phyloP scores from a whole-genome alignment of 176 grass and related monocot species.

The Oryza meridionalis region DNA sequence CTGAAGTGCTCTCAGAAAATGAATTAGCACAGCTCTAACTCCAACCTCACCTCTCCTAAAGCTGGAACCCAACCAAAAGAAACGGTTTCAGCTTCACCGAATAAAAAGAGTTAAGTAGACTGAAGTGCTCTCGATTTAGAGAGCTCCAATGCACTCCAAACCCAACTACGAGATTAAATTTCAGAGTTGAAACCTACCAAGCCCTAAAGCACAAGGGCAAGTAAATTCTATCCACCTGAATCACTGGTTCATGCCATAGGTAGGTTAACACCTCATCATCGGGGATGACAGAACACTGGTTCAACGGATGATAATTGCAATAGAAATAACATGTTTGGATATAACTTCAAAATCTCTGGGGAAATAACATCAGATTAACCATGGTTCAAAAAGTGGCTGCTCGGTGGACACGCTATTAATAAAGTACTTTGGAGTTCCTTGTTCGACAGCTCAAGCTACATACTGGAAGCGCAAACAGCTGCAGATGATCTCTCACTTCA shows the following conservation, averaged over 20 bases:
- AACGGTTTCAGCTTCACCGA: no score
- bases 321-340: not conserved
- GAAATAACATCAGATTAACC: not conserved
- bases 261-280: not conserved
- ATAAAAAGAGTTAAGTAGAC: no score
- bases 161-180: no score
- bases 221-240: no score
- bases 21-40: no score
- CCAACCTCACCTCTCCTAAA: no score
- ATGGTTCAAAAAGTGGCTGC: not conserved
- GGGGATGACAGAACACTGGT: not conserved
- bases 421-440: not conserved
- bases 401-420: not conserved
- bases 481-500: conserved; percentile 55
- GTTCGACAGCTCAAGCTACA: conserved; percentile 33
- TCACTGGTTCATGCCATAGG: no score
- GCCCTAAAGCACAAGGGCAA: not conserved
- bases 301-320: not conserved
- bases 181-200: no score
- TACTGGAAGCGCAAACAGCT: not conserved
- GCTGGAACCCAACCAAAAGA: no score
- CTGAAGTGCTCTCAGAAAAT: no score
- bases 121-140: no score
- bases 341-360: not conserved
- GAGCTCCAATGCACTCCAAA: no score